Base-by-base conservation (phyloP, 2,329 filamentous ascomycete species). In the Gnomoniopsis smithogilvyi region DNA sequence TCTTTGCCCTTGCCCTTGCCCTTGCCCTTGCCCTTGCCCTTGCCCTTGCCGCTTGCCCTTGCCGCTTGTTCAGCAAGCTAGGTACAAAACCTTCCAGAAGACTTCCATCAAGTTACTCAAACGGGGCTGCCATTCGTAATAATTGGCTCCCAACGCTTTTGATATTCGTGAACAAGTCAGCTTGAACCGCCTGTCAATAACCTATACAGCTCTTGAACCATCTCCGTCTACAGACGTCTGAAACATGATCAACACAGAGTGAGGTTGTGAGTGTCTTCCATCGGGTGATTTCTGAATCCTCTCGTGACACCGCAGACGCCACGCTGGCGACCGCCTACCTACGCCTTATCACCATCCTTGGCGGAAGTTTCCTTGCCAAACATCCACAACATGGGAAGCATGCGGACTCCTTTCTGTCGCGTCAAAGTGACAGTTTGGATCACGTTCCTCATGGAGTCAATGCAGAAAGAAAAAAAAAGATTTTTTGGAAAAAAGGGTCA, bases 31-130 rank as follows among this genome's bases (percentile, higher is more conserved):
- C 51, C 47, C 34, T 47, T 38, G 36, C 36, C 36, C n/a, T n/a
- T n/a, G n/a, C n/a, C n/a, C n/a, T n/a, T n/a, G n/a, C n/a, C n/a
- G n/a, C n/a, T n/a, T n/a, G n/a, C n/a, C n/a, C n/a, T n/a, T n/a
- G n/a, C n/a, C n/a, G n/a, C n/a, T n/a, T n/a, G n/a, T n/a, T n/a
- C n/a, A n/a, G n/a, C n/a, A n/a, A n/a, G n/a, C n/a, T n/a, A n/a
- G n/a, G n/a, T n/a, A n/a, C n/a, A n/a, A 60, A 14, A 49, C 12
- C 60, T 62, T 62, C 60, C 51, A 60, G 60, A 62, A 62, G 41
- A 3, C 50, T 62, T 62, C 60, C 15, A 56, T 19, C 45, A 24
- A 2, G 41, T 51, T 62, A 11, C 60, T 50, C 53, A 45, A 60
- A 60, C 34, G 48, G 19, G 34, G 38, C 8, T 30, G 15, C 11